phyloP scores from a whole-genome alignment of 768 basidiomycete species.

The Galerina marginata region DNA sequence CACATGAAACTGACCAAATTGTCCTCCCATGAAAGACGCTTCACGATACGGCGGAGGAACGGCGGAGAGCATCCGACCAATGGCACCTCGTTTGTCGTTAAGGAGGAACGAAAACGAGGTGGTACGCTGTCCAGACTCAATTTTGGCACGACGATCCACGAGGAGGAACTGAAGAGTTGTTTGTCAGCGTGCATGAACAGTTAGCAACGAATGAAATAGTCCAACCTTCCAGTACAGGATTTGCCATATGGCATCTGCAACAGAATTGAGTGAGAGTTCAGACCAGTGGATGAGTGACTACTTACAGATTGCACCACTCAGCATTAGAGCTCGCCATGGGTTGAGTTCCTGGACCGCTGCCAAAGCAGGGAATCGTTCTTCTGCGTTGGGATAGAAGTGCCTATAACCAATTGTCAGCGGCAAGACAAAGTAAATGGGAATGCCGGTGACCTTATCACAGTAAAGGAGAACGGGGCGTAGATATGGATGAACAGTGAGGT shows the following conservation, averaged over 20 bases:
- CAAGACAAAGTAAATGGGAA: background rate
- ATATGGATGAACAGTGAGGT: conserved; percentile 95
- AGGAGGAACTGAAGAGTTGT: conserved; percentile 69
- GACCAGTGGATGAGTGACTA: conserved; percentile 15
- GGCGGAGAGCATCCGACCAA: conserved; percentile 71
- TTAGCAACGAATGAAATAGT: background rate
- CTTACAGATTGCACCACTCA: conserved; percentile 87
- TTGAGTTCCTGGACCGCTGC: conserved; percentile 69
- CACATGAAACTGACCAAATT: conserved; percentile 36
- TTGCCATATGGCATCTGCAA: conserved; percentile 90
- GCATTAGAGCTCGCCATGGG: conserved; percentile 72
- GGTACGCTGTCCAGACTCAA: conserved; percentile 88
- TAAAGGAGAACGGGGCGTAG: conserved; percentile 90
- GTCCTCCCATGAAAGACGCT: conserved; percentile 81
- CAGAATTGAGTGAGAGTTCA: conserved; percentile 17
- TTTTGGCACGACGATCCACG: conserved; percentile 86
- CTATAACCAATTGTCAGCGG: conserved; percentile 41
- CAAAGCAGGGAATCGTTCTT: conserved; percentile 86
- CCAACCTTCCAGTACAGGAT: conserved; percentile 88
- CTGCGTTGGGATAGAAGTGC: conserved; percentile 86
- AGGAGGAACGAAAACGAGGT: conserved; percentile 90
- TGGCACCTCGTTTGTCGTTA: conserved; percentile 84
- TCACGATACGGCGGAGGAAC: conserved; percentile 69
- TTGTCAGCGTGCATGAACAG: conserved; percentile 3
- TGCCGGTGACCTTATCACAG: conserved; percentile 74